Evolutionary conservation across 1,284 basidiomycete genomes (phyloP), one percentile per base, ranked within the genome.

Genomic region (Austroboletus novae-zelandiae): DNA sequence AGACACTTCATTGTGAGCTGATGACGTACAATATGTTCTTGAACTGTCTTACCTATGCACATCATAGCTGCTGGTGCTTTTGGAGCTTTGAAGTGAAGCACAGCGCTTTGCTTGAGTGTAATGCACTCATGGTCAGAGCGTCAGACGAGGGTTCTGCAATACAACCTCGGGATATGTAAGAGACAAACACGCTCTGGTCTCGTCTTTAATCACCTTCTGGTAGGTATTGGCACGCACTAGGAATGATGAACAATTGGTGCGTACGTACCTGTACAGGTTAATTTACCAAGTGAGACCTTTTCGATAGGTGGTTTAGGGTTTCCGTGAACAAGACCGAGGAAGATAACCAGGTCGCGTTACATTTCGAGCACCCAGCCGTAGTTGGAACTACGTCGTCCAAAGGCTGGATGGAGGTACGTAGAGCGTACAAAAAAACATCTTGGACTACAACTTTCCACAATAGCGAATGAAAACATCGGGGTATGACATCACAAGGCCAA

Each of bases 311-410:
- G 80, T 86, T 85, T 66, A 70, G 81, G 36, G 77, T 86, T 43
- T 77, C 73, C 2, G 70, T 86, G 20, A 72, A 76, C 57, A 67
- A 65, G 18, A 63, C 66, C 2, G 68, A 68, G 10, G 60, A 61
- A 5, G 64, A 71, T 1, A 62, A 51, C 23, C 57, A 51, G 9
- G 53, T 43, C 18, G 43, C 46, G 45, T 58, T 86, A 13, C 66
- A 64, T 4, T 85, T 86, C 59, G 83, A 86, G 61, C 84, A 86
- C 57, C 84, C 84, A 1, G 80, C 84, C 1, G 64, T 77, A 48
- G 77, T 75, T 1, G 82, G 80, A 4, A 70, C 65, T 11, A 66
- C 70, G 23, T 55, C 70, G 23, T 55, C 74, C n/a, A 78, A 77
- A 9, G 83, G 83, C 3, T 86, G 83, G 83, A 86, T 86, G 83